phyloP scores from a whole-genome alignment of 345 rosid genomes.

The Microthlaspi erraticum region DNA sequence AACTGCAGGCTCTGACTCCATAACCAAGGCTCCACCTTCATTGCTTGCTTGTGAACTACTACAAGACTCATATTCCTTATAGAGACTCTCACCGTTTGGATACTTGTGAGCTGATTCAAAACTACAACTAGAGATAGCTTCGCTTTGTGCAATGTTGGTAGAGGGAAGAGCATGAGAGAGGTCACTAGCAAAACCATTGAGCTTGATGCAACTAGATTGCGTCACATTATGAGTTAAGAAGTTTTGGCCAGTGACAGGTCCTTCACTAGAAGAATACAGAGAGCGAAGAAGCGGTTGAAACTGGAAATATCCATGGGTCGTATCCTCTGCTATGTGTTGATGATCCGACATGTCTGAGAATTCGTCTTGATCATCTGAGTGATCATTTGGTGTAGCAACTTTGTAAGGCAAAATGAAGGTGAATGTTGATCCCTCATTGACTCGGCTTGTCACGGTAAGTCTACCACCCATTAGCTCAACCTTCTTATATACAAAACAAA shows the following conservation, averaged over 20 bases:
- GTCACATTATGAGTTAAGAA: constrained; percentile 46
- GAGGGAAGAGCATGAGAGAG: constrained; percentile 21
- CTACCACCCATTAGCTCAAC: constrained; percentile 97
- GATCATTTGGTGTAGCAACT: constrained; percentile 58
- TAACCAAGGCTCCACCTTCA: constrained; percentile 39
- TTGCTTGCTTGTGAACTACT: constrained; percentile 47
- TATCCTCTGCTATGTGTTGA: constrained; percentile 63
- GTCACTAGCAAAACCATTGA: constrained; percentile 32
- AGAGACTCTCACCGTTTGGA: constrained; percentile 15
- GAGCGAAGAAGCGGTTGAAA: constrained; percentile 66
- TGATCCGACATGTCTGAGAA: constrained; percentile 70
- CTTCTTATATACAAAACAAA: constrained; percentile 44
- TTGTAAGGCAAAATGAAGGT: constrained; percentile 88
- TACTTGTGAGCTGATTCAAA: constrained; percentile 39
- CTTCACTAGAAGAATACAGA: constrained; percentile 38
- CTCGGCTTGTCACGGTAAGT: constrained; percentile 85
- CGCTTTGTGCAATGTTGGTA: constrained; percentile 49
- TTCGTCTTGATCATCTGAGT: constrained; percentile 81
- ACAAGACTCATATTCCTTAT: constrained; percentile 39
- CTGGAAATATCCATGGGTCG: constrained; percentile 72
- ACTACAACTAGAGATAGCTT: constrained; percentile 50
- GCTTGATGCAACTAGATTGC: constrained; percentile 47
- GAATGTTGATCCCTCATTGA: constrained; percentile 78
- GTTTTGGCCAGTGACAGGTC: constrained; percentile 3
- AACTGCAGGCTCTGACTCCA: constrained; percentile 44